phyloP scores from a whole-genome alignment of 106 monocot genomes.

The Dioscorea zingiberensis region DNA sequence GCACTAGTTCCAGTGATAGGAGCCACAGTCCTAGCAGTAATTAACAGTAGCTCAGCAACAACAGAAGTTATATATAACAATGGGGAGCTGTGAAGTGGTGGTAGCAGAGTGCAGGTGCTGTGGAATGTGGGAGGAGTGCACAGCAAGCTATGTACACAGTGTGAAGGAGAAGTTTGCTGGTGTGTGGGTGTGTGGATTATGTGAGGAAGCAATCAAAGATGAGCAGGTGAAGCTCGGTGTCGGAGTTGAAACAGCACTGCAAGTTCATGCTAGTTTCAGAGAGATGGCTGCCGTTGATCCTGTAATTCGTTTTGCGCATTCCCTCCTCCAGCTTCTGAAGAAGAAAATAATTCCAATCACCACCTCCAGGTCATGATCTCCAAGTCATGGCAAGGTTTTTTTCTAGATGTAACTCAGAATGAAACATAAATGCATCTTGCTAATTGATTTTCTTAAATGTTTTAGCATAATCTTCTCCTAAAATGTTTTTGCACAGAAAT shows the following conservation, averaged over 20 bases:
- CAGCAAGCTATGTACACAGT: slow-evolving; percentile 20
- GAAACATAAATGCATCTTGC: too few species aligned
- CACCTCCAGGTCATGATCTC: too few species aligned
- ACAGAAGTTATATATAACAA: not conserved
- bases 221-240: slow-evolving; percentile 37
- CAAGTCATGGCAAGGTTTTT: too few species aligned
- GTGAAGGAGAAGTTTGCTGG: slow-evolving; percentile 34
- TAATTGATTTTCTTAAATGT: too few species aligned
- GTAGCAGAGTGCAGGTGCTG: slow-evolving; percentile 35
- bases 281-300: slow-evolving; percentile 26
- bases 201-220: slow-evolving; percentile 41
- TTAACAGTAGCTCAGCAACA: not conserved
- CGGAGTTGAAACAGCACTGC: slow-evolving; percentile 24
- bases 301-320: slow-evolving; percentile 17
- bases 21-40: not conserved
- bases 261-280: slow-evolving; percentile 31
- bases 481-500: too few species aligned
- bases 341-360: slow-evolving; percentile 2
- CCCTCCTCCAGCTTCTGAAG: slow-evolving; percentile 30
- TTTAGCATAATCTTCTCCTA: too few species aligned
- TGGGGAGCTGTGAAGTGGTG: slow-evolving; percentile 18
- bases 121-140: slow-evolving; percentile 40
- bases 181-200: slow-evolving; percentile 38
- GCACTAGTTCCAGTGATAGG: too few species aligned
- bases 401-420: too few species aligned